These are phyloP conservation scores for Paraurostyla sp. DNA, from an alignment of 73 alveolate genomes.

Conservation along the genomic window DNA sequence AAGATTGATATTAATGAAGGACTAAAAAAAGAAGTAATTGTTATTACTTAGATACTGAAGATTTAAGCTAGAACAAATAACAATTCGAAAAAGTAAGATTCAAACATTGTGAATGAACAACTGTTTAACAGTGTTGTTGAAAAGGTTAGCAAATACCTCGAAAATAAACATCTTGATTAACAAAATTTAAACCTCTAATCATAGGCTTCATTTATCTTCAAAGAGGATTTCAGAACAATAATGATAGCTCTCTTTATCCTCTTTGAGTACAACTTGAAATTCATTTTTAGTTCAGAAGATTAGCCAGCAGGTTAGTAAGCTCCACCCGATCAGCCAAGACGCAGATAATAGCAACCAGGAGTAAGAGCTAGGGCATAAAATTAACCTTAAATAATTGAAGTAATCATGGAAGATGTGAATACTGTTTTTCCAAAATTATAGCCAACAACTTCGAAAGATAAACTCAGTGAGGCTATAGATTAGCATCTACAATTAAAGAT, in stretches of 20 bases:
- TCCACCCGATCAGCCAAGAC: too few species aligned
- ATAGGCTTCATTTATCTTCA: conserved; percentile 7
- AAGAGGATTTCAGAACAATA: conserved; percentile 48
- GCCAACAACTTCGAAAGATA: too few species aligned
- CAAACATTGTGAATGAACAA: conserved; percentile 16
- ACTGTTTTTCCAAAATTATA: neutral
- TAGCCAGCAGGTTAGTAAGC: too few species aligned
- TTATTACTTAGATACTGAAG: conserved; percentile 16
- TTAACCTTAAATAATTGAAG: neutral
- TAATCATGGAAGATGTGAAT: conserved; percentile 18
- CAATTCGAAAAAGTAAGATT: neutral
- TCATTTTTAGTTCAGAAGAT: too few species aligned
- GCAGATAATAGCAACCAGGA: neutral
- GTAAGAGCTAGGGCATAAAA: neutral
- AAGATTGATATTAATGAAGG: conserved; percentile 17
- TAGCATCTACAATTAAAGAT: conserved; percentile 29
- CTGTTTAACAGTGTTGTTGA: conserved; percentile 21
- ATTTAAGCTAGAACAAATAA: conserved; percentile 35
- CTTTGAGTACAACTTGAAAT: conserved; percentile 43
- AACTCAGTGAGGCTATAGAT: conserved; percentile 2
- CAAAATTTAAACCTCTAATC: neutral
- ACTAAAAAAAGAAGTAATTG: conserved; percentile 30
- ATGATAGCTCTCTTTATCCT: conserved; percentile 29
- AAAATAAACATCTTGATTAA: neutral
- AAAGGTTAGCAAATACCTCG: neutral